Percentiles rank a stretch among this genome's conserved stretches.
These are phyloP conservation scores for Cnidoscolus chayamansa DNA, from an alignment of 441 rosid genomes.

Conservation along the genomic window DNA sequence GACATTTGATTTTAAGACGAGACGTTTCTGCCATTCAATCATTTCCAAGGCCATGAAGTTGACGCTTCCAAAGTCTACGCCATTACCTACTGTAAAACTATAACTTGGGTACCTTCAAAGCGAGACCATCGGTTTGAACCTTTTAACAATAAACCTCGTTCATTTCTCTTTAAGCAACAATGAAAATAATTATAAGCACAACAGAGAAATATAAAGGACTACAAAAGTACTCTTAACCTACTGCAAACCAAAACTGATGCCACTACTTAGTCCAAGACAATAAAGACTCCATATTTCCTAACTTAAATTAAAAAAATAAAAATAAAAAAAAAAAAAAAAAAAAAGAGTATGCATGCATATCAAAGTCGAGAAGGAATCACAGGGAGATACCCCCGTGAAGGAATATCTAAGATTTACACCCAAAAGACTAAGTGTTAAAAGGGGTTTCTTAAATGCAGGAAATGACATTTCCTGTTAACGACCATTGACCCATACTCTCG, in stretches of 20 bases:
- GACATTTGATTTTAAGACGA: too few relatives aligned
- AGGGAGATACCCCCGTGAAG: slow-evolving; percentile 28
- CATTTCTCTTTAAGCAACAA: slow-evolving; percentile 15
- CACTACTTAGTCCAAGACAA: slow-evolving; percentile 28
- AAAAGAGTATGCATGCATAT: slow-evolving; percentile 29
- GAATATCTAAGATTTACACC: slow-evolving; percentile 53
- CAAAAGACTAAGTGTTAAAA: slow-evolving; percentile 29
- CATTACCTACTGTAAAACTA: too few relatives aligned
- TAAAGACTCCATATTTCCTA: slow-evolving; percentile 26
- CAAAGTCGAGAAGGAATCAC: slow-evolving; percentile 28
- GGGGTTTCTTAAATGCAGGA: slow-evolving; percentile 21
- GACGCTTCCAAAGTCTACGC: too few relatives aligned
- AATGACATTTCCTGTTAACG: slow-evolving; percentile 23
- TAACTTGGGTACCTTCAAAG: too few relatives aligned
- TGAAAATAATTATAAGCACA: slow-evolving; percentile 7
- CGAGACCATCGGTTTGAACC: too few relatives aligned
- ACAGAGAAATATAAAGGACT: neutral
- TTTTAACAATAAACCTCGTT: neutral
- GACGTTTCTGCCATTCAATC: too few relatives aligned
- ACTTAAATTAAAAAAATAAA: neutral
- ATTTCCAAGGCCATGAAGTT: too few relatives aligned
- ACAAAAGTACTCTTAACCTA: slow-evolving; percentile 22
- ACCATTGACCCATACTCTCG: slow-evolving; percentile 16
- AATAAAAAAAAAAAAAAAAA: neutral
- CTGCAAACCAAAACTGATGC: slow-evolving; percentile 41